A percentile compares a stretch with the other conserved stretches of the same genome.
Evolutionary conservation across 257 asterid species (phyloP).

Genomic region (Salvia splendens): DNA sequence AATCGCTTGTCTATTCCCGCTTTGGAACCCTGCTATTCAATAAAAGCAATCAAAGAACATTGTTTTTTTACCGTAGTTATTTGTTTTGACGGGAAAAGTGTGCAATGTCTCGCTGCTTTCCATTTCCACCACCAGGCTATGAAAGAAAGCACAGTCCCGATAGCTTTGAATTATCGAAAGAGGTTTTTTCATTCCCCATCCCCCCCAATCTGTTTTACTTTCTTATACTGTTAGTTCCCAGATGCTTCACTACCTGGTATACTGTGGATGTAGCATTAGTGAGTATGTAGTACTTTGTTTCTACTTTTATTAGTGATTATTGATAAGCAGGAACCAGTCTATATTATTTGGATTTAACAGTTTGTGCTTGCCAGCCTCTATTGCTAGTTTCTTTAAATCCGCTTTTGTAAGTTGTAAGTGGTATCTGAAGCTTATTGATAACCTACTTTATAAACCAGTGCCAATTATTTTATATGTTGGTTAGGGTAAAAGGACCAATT

Average conservation of each 20-base stretch:
- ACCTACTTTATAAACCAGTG: conserved; percentile 3
- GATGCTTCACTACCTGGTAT: background rate
- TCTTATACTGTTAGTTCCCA: background rate
- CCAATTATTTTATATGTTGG: background rate
- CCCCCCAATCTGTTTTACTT: background rate
- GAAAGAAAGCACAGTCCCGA: conserved; percentile 65
- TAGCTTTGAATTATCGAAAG: conserved; percentile 57
- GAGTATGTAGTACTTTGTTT: conserved; percentile 5
- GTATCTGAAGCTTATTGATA: background rate
- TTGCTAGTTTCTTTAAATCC: conserved; percentile 24
- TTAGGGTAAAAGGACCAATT: conserved; percentile 16
- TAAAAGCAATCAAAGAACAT: conserved; percentile 45
- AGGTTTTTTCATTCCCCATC: conserved; percentile 51
- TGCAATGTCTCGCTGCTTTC: conserved; percentile 98
- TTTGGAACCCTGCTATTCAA: conserved; percentile 48
- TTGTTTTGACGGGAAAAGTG: conserved; percentile 37
- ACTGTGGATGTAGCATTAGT: background rate
- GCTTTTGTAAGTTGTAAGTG: background rate
- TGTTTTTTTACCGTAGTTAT: conserved; percentile 31
- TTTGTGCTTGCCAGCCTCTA: background rate
- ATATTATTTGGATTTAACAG: too few species aligned
- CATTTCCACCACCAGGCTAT: conserved; percentile 94
- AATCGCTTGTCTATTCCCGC: conserved; percentile 50
- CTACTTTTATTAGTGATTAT: conserved; percentile 5
- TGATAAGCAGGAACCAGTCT: conserved; percentile 7